Base-by-base conservation (phyloP, 2,329 filamentous ascomycete species). In the Penicillium sp. region DNA sequence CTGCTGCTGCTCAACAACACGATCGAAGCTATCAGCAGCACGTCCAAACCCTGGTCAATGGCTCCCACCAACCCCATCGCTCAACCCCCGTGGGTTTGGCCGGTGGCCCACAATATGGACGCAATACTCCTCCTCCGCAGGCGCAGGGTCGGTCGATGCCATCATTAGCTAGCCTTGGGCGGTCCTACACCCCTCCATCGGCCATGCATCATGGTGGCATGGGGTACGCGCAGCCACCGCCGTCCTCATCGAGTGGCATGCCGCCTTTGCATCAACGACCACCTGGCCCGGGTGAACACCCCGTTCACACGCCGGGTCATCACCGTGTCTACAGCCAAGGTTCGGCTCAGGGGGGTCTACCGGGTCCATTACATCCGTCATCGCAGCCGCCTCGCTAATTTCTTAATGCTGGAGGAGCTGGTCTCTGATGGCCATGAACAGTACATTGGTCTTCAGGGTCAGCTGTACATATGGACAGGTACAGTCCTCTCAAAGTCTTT, bases 171-270 rank as follows among this genome's bases (percentile, higher is more conserved):
- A 65, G 64, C 15, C 68, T 78, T 26, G 74, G 70, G 15, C 73
- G 78, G 40, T 75, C 78, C 9, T 80, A 76, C 58, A 79, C 77
- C 2, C 78, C 78, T n/a, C 77, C 77, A 0, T 66, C 76, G 6
- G 67, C 69, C 19, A 47, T 79, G 50, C 71, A 75, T 47, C 73
- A 72, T 24, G 58, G 70, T 22, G 68, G 73, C 10, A 65, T 78
- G 58, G 67, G 66, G 19, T 78, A 78, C 65, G 71, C 70, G 6
- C 67, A 70, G 5, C 62, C 69, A 8, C 61, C 72, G 49, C 62
- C 71, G 1, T 54, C 63, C 12, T 40, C 61, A 9, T 28, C 51
- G 17, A 68, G 69, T 17, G 55, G 70, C 3, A 67, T 75, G 28
- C 72, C 70, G 42, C 58, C 69, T 26, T 68, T 74, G 26, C 73